A percentile compares a stretch with the other conserved stretches of the same genome.
Evolutionary conservation across 108 stramenopile species (phyloP).

Genomic region (Phaeodactylum tricornutum): DNA sequence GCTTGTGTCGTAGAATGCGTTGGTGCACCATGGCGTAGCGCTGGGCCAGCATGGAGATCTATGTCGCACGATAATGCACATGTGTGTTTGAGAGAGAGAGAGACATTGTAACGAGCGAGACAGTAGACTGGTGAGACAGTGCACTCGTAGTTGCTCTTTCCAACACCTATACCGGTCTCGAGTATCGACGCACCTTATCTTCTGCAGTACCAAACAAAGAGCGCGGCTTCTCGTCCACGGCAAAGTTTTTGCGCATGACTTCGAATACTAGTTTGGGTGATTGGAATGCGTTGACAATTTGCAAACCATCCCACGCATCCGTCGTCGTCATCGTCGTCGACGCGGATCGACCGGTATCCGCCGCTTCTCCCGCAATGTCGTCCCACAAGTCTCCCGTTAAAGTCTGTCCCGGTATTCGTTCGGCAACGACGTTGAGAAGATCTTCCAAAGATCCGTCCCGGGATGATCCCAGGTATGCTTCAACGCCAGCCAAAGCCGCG

Average conservation of each 20-base stretch:
- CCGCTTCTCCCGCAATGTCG: background rate
- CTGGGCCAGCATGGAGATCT: slow-evolving; percentile 62
- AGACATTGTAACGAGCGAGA: too few species aligned
- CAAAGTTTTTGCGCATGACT: slow-evolving; percentile 31
- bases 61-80: background rate
- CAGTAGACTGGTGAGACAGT: too few species aligned
- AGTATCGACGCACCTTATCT: slow-evolving; percentile 18
- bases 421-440: background rate
- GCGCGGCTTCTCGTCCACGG: slow-evolving; percentile 5
- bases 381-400: slow-evolving; percentile 1
- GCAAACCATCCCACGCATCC: slow-evolving; percentile 1
- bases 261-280: slow-evolving; percentile 32
- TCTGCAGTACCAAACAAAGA: slow-evolving; percentile 31
- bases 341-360: too few species aligned
- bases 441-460: background rate
- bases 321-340: too few species aligned
- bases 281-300: slow-evolving; percentile 29
- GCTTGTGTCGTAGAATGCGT: slow-evolving; percentile 52
- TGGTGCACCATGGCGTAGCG: slow-evolving; percentile 66
- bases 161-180: background rate
- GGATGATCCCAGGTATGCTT: background rate
- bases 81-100: too few species aligned
- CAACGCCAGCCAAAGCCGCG: slow-evolving; percentile 16
- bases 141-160: too few species aligned
- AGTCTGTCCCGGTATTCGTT: background rate